Base-by-base conservation (phyloP, 257 asterid genomes). In the Phtheirospermum japonicum region DNA sequence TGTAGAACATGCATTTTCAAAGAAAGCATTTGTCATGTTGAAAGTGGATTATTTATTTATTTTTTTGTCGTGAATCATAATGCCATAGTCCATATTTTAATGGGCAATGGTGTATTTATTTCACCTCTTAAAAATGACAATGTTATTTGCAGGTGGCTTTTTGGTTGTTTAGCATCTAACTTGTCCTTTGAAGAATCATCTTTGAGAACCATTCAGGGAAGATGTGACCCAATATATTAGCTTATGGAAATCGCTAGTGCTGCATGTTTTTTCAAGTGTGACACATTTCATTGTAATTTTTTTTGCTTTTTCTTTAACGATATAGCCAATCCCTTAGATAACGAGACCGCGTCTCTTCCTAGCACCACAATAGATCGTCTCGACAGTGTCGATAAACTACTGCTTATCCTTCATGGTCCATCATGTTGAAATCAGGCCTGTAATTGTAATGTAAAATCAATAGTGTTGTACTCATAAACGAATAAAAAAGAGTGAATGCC, bases 111-210 rank as follows among this genome's bases (percentile, higher is more conserved):
- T 43, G 0, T 65, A 17, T 20, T 20, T 30, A 18, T 30, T 54
- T 17, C 10, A n/a, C 51, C 54, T 59, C 53, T 64, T 45, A 43
- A 20, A 45, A 34, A 11, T 59, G 63, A 9, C 68, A 45, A 45
- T 56, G 63, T 48, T 60, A 46, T 48, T 61, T 66, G 57, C 76
- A 75, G 80, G 80, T 61, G 55, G 48, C 34, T 17, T 65, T 32
- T 59, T 52, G 71, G 52, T 59, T 64, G 62, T 49, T 26, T 69
- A 34, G 49, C 61, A 51, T 64, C 69, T 46, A 59, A 59, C 52
- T 5, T 36, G 34, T 46, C 43, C 57, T 10, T 11, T 52, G 68
- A 33, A 69, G 49, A 39, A 42, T 53, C 56, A 52, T 51, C 53
- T 59, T 14, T 64, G 63, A 51, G 70, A 19, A 66, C 26, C n/a